phyloP scores from a whole-genome alignment of 2,329 filamentous ascomycete genomes.

The Chrysoporthe cubensis region DNA sequence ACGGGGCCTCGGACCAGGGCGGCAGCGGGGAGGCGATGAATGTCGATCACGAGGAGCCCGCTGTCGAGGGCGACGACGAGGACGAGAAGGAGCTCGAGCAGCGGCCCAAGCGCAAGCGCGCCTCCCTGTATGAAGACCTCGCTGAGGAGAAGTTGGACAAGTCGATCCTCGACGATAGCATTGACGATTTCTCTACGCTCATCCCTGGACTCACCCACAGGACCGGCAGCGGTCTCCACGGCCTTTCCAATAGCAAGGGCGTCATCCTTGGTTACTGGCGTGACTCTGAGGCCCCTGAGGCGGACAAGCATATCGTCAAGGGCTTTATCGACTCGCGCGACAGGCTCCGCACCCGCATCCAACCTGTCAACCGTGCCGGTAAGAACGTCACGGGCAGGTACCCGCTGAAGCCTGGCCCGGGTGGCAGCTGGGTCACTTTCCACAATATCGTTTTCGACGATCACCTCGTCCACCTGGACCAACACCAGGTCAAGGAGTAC shows the following conservation, averaged over 20 bases:
- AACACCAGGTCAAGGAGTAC: slow-evolving; percentile 65
- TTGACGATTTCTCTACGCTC: slow-evolving; percentile 30
- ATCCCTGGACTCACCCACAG: slow-evolving; percentile 11
- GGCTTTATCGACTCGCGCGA: slow-evolving; percentile 67
- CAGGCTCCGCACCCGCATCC: slow-evolving; percentile 62
- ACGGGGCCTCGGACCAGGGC: slow-evolving; percentile 42
- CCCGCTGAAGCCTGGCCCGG: slow-evolving; percentile 60
- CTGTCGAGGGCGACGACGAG: not conserved
- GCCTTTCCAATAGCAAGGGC: slow-evolving; percentile 45
- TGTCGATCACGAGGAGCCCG: not conserved
- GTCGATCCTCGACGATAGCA: slow-evolving; percentile 38
- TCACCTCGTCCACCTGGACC: slow-evolving; percentile 59
- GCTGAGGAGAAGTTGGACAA: slow-evolving; percentile 52
- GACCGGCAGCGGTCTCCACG: slow-evolving; percentile 35
- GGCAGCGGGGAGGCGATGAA: slow-evolving; percentile 36
- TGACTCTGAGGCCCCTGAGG: slow-evolving; percentile 55
- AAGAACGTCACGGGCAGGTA: slow-evolving; percentile 50
- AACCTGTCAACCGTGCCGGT: slow-evolving; percentile 52
- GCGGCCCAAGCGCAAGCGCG: slow-evolving; percentile 62
- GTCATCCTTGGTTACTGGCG: slow-evolving; percentile 64
- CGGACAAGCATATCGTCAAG: slow-evolving; percentile 61
- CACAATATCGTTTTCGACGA: slow-evolving; percentile 62
- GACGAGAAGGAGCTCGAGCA: slow-evolving; percentile 1
- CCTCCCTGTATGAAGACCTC: slow-evolving; percentile 52
- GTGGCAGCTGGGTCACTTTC: slow-evolving; percentile 68